These are phyloP conservation scores for Thymus quinquecostatus DNA, from an alignment of 257 asterid species.

Conservation along the genomic window DNA sequence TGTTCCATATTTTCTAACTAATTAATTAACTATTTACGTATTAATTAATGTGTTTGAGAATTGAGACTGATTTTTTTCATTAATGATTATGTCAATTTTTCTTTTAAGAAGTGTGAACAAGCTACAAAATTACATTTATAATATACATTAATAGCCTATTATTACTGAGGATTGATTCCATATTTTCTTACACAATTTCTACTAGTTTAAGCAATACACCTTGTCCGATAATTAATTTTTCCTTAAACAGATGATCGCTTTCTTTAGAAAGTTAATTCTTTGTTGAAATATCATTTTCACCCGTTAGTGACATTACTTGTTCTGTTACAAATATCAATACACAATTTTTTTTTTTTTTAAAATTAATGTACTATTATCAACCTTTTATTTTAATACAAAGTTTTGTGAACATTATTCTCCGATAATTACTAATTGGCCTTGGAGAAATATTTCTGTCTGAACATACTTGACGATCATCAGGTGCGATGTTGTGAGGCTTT, in stretches of 20 bases:
- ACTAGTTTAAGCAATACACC: background rate
- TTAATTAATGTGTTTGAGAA: background rate
- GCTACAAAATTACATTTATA: background rate
- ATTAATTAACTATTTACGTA: background rate
- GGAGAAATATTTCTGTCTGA: background rate
- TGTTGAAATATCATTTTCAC: background rate
- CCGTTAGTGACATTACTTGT: background rate
- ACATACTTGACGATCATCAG: slow-evolving; percentile 31
- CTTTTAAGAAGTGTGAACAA: background rate
- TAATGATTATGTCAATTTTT: background rate
- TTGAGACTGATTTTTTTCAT: background rate
- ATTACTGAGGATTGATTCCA: background rate
- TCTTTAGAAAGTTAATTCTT: background rate
- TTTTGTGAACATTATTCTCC: too few species aligned
- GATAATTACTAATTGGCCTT: background rate
- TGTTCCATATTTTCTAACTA: background rate
- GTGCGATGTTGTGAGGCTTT: slow-evolving; percentile 69
- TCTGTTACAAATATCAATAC: background rate
- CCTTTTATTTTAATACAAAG: background rate
- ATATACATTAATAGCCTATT: background rate
- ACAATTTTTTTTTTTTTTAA: background rate
- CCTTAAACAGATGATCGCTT: background rate
- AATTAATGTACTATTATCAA: background rate
- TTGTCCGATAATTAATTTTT: background rate
- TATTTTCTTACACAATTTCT: background rate